A percentile compares a stretch with the other conserved stretches of the same genome.
phyloP scores from a whole-genome alignment of 2,329 filamentous ascomycete species.

The Diplodia corticola region DNA sequence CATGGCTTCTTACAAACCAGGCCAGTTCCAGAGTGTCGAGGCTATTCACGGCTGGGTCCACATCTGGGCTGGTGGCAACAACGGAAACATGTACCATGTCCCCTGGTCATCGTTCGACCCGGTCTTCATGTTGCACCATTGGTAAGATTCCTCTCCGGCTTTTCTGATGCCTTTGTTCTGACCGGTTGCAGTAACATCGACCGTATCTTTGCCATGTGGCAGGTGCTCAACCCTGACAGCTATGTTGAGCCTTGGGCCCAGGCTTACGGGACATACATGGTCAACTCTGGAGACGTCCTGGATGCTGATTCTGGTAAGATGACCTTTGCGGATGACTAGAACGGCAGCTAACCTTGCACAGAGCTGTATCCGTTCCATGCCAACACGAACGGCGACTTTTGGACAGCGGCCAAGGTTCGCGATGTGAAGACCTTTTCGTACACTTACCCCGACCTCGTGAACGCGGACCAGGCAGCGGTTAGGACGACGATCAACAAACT shows the following conservation, averaged over 20 bases:
- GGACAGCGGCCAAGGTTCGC: constrained; percentile 65
- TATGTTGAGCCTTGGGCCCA: constrained; percentile 61
- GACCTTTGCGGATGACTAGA: background rate
- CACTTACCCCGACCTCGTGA: constrained; percentile 67
- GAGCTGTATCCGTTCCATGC: constrained; percentile 68
- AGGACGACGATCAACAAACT: constrained; percentile 60
- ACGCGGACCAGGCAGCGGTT: constrained; percentile 36
- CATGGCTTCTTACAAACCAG: constrained; percentile 51
- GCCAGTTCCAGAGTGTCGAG: constrained; percentile 60
- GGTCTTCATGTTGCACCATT: constrained; percentile 74
- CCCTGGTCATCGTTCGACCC: constrained; percentile 78
- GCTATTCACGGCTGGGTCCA: constrained; percentile 51
- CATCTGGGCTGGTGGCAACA: constrained; percentile 56
- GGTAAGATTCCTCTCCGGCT: constrained; percentile 32
- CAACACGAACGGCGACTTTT: constrained; percentile 60
- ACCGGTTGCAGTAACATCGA: constrained; percentile 61
- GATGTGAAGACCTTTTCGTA: constrained; percentile 67
- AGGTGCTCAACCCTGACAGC: constrained; percentile 66
- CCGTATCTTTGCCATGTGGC: constrained; percentile 74
- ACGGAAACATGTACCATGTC: constrained; percentile 60
- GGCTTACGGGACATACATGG: constrained; percentile 62
- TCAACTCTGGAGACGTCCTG: constrained; percentile 54
- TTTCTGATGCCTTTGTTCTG: background rate
- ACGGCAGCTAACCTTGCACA: constrained; percentile 21
- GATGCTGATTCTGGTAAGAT: constrained; percentile 52